Base-by-base conservation (phyloP, 2,329 filamentous ascomycete species). In the Sphaerulina musiva region DNA sequence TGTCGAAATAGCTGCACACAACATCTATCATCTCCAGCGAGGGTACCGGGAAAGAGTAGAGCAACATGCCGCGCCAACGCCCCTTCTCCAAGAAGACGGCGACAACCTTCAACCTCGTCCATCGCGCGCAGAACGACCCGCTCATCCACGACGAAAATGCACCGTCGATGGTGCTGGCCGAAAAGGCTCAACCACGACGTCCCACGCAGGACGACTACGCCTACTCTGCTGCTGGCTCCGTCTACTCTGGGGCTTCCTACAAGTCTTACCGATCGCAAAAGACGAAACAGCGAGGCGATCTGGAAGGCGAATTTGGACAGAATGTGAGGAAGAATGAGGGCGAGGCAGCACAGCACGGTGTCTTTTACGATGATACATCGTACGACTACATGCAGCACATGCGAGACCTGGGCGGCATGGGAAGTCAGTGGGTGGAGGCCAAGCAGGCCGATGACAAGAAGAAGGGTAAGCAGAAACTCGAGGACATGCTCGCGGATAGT, bases 311-410 rank as follows among this genome's bases (percentile, higher is more conserved):
- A 68, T 84, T 96, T 47, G 87, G 87, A 1, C 76, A 80, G 41
- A 74, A 74, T 56, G 83, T 95, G 61, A 84, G 91, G 63, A 80
- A 82, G 53, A 97, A 98, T 70, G 93, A 98, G 73, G 95, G 95
- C 64, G 91, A 98, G 74, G 93, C 95, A 7, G 93, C 95, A 62
- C 88, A 87, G 70, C 83, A 96, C 72, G 93, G 93, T 60, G 82
- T 98, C 60, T 98, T 87, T 77, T 98, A 80, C 71, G 95, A 98
- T 72, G 93, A 98, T 73, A 86, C 88, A 60, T 82, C 89, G 67
- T 98, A 98, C 73, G 93, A 98, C 73, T 98, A 98, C 75, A 98
- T 98, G 93, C 93, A 98, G 72, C 93, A 98, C 73, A 77, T 98
- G 79, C 86, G 90, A 52, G 93, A 97, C 64, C 75, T 98, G 42